A percentile compares a stretch with the other conserved stretches of the same genome.
These are phyloP conservation scores for Talaromyces sp. DNA, from an alignment of 2,329 filamentous ascomycete species.

Conservation along the genomic window DNA sequence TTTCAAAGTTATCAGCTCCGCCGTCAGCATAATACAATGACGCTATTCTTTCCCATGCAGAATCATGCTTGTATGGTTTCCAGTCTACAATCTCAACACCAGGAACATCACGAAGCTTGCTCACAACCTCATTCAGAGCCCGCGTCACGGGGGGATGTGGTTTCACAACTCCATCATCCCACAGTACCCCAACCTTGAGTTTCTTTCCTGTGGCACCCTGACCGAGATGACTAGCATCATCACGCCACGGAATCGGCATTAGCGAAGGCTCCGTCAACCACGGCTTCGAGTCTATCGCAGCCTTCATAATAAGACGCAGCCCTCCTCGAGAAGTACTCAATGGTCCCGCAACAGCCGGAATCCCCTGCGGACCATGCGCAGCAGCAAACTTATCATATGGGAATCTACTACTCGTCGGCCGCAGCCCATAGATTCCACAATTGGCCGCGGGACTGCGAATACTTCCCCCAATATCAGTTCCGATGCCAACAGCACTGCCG, in stretches of 20 bases:
- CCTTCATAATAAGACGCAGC: conserved; percentile 34
- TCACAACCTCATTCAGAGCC: conserved; percentile 50
- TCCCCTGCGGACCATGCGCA: conserved; percentile 17
- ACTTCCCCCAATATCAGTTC: conserved; percentile 35
- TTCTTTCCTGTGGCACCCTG: conserved; percentile 47
- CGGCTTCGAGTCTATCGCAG: conserved; percentile 31
- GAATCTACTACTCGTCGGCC: conserved; percentile 26
- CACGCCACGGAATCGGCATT: conserved; percentile 37
- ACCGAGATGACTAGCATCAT: background rate
- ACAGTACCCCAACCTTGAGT: conserved; percentile 17
- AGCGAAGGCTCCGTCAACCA: conserved; percentile 37
- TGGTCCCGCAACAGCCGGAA: conserved; percentile 29
- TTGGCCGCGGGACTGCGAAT: conserved; percentile 39
- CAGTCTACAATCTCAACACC: conserved; percentile 30
- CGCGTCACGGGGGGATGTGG: conserved; percentile 63
- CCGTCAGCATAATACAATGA: conserved; percentile 62
- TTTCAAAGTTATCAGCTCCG: conserved; percentile 52
- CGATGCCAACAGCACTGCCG: conserved; percentile 33
- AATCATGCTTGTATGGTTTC: conserved; percentile 50
- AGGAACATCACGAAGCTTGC: conserved; percentile 16
- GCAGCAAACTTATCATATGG: conserved; percentile 6
- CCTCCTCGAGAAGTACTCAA: conserved; percentile 28
- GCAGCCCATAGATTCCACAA: conserved; percentile 39
- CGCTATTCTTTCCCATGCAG: conserved; percentile 46
- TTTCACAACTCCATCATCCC: conserved; percentile 45